Evolutionary conservation across 257 asterid species (phyloP), one percentile per base, ranked within the genome.

Genomic region (Rehmannia glutinosa): DNA sequence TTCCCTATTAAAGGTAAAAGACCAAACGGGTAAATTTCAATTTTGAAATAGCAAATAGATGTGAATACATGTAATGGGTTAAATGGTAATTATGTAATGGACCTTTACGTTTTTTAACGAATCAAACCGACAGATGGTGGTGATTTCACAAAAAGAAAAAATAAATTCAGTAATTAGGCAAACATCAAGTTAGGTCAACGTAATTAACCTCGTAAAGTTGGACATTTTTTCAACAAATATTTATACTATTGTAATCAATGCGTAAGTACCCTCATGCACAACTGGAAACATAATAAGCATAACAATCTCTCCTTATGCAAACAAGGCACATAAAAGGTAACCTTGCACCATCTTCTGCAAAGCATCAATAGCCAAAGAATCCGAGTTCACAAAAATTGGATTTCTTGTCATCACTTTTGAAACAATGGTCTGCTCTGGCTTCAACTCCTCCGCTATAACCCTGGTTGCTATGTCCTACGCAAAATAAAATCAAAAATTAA

Each of bases 261-360:
- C 45, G n/a, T 73, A 64, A 47, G 43, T 66, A 23, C 23, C 60
- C 38, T 43, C 33, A 35, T 47, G 21, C 13, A 16, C 8, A 23
- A 21, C 57, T 1, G 3, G 4, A 17, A n/a, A n/a, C n/a, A n/a
- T n/a, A n/a, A n/a, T 27, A 23, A 64, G 67, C 61, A 72, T 21
- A 49, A 43, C 25, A 52, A 49, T 8, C 30, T 30, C 51, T 33
- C 25, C 23, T 20, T 3, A 43, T 59, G 69, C 33, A 66, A 24
- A 58, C 15, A 35, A 51, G 66, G 52, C 42, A 23, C 23, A 35
- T 15, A 51, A 71, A 50, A 41, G 43, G 38, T 41, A 69, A 93
- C 99, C 99, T 91, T 90, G 97, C 67, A 93, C 96, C 97, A 93
- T 93, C 87, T 93, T 93, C 76, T 88, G 97, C 84, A 93, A 84